Base-by-base conservation (phyloP, 805 yeast genomes). In the Komagataella ulmi region DNA sequence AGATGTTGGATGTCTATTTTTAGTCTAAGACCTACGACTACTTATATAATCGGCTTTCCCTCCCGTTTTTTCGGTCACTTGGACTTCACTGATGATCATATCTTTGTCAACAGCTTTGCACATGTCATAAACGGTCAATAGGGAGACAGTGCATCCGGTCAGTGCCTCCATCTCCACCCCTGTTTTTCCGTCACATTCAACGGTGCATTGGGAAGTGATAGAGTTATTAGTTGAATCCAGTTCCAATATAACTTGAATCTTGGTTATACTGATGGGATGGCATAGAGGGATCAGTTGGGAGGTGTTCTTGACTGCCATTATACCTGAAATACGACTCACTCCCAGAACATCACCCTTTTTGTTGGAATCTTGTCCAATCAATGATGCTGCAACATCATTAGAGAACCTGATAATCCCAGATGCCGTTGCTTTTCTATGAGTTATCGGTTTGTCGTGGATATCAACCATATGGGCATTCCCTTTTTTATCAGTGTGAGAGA, bases 161-260 rank as follows among this genome's bases (percentile, higher is more conserved):
- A 77, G 54, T 0, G 81, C 80, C 58, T 77, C 82, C 81, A 77
- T 77, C 56, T 77, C 82, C 4, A 77, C 81, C 0, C 81, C 82
- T 0, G 82, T 77, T 50, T 72, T 69, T 3, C 79, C 80, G 5
- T 64, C 64, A 55, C 80, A 75, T 47, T 69, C 67, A 2, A 74
- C 80, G 0, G 62, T 61, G 52, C 76, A 67, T 10, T 53, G 56
- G 4, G 69, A 72, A 36, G 56, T 54, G 6, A 75, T 61, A 4
- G 54, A 49, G 17, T 56, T 58, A 1, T 50, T 50, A 0, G 30
- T 24, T 1, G 55, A 57, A 4, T 58, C 54, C 1, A 69, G 52
- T 2, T 56, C 52, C 17, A 76, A 55, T 6, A 62, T 59, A 40
- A 72, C 64, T 14, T 62, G 58, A 17, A 75, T 67, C 53, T 72